Conservation (phyloP, 177 flowering plant species). For the Vitis hybrid region DNA sequence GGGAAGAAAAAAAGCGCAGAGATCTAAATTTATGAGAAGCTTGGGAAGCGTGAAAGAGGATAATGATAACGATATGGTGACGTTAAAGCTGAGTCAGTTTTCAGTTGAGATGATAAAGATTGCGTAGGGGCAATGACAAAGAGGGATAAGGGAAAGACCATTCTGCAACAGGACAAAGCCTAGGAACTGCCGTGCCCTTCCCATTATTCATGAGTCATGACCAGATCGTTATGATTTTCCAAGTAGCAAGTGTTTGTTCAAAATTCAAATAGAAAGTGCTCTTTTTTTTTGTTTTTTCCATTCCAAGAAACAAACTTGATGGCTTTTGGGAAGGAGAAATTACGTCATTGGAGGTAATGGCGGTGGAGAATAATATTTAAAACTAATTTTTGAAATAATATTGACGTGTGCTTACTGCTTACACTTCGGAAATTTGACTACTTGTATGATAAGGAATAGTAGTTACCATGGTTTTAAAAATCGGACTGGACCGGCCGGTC, state of each 20-base stretch:
- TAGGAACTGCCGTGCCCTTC: background rate
- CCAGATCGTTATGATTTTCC: background rate
- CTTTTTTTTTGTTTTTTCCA: too few species aligned
- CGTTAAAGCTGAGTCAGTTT: slow-evolving; percentile 4
- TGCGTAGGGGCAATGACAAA: background rate
- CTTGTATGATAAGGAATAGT: background rate
- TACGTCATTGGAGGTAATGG: too few species aligned
- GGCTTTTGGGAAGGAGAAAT: too few species aligned
- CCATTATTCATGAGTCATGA: background rate
- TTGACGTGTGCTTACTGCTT: too few species aligned
- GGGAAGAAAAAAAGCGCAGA: background rate
- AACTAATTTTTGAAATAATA: too few species aligned
- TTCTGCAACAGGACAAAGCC: background rate
- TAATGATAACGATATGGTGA: slow-evolving; percentile 16
- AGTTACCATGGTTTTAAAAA: too few species aligned
- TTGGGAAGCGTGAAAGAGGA: slow-evolving; percentile 17
- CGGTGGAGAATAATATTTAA: too few species aligned
- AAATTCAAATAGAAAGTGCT: too few species aligned
- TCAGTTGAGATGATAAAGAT: background rate
- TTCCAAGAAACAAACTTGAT: too few species aligned
- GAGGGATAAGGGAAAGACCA: background rate
- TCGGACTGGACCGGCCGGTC: too few species aligned
- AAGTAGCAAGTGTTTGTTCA: background rate
- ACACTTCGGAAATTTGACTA: too few species aligned
- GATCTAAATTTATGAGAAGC: background rate